Base-by-base conservation (phyloP, 2,329 filamentous ascomycete species). In the Chrysosporium queenslandicum region DNA sequence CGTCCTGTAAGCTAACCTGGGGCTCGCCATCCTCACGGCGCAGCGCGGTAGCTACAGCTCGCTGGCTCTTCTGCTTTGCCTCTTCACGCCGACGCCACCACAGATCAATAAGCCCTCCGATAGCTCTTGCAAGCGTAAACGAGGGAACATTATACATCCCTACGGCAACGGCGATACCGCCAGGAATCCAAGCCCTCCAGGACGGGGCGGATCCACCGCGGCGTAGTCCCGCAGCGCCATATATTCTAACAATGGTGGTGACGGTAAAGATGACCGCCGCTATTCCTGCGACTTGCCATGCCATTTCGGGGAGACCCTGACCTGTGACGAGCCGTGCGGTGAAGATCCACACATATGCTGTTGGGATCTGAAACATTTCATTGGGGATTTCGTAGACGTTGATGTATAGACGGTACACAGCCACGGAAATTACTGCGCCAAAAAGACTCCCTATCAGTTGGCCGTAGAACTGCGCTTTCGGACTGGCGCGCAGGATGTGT, bases 141-240 rank as follows among this genome's bases (percentile, higher is more conserved):
- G 88, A 94, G 0, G 92, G 92, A 0, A 91, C 88, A 62, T 97
- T 98, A 71, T 97, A 98, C 82, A 98, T 98, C 46, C 92, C 90
- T 61, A 96, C 88, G 36, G 92, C 92, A 18, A 98, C 91, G 2
- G 92, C 91, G 62, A 98, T 96, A 0, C 92, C 92, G 5, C 92
- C 91, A 0, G 92, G 92, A 11, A 98, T 75, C 65, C 81, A 86
- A 1, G 81, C 73, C 61, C 86, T 77, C 88, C 87, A 94, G 11
- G 50, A 27, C 4, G 63, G 61, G 1, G 67, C 61, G 60, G 53
- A 56, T 61, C 50, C 62, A 58, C 39, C 66, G 66, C 14, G 66
- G 5, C 56, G 59, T 3, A 63, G 60, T 41, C 68, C 50, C 4
- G 63, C 58, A 49, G 63, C 60, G 11, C 66, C 60, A 25, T 64